Conservation (phyloP, 2,329 filamentous ascomycete species). For the Rhinocladiella similis region DNA sequence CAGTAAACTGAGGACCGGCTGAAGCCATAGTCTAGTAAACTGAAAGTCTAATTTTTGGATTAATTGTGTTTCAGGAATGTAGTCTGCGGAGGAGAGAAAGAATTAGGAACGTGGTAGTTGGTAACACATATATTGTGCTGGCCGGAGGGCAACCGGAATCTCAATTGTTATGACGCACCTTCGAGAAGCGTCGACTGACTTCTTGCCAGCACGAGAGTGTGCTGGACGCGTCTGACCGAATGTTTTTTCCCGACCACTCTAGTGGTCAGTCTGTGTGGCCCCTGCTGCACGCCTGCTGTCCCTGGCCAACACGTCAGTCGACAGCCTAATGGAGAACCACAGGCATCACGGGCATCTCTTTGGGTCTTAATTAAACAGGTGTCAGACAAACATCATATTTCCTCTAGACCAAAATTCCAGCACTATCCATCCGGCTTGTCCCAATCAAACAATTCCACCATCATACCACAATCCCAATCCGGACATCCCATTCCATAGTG, state of each 20-base stretch:
- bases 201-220: slow-evolving; percentile 2
- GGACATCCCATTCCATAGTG: background rate
- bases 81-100: background rate
- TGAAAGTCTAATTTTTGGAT: background rate
- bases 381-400: no score
- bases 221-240: slow-evolving; percentile 1
- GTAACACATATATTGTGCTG: slow-evolving; percentile 2
- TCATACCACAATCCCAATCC: background rate
- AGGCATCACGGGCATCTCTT: no score
- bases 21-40: slow-evolving; percentile 34
- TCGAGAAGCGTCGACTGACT: slow-evolving; percentile 20
- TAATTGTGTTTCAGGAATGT: background rate
- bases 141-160: background rate
- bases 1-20: slow-evolving; percentile 74
- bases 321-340: no score
- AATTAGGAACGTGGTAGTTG: background rate
- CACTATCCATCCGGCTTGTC: background rate
- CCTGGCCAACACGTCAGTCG: no score
- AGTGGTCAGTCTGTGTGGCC: background rate
- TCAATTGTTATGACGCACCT: slow-evolving; percentile 18
- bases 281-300: no score
- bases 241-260: background rate
- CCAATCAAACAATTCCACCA: background rate
- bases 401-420: no score
- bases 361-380: no score